A percentile compares a stretch with the other conserved stretches of the same genome.
These are phyloP conservation scores for Aspergillus sp. DNA, from an alignment of 2,329 filamentous ascomycete species.

Conservation along the genomic window DNA sequence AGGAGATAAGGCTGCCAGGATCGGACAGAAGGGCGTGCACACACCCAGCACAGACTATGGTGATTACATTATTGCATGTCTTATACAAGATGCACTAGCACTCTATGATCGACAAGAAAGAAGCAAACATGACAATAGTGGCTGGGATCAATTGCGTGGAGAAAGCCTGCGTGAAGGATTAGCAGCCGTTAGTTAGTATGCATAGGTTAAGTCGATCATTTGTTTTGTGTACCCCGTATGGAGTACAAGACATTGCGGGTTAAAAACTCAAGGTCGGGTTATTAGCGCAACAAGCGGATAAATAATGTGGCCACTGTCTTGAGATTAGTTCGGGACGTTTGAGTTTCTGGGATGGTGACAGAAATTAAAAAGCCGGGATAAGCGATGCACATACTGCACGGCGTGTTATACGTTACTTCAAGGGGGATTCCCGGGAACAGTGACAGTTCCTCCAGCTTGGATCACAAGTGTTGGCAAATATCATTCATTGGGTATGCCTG, in stretches of 20 bases:
- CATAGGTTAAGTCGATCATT: neutral
- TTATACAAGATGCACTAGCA: neutral
- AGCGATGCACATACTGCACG: neutral
- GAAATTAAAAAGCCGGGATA: neutral
- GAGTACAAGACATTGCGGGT: neutral
- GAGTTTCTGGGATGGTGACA: too few species aligned
- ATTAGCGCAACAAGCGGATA: neutral
- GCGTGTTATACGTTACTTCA: too few species aligned
- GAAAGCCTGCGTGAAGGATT: neutral
- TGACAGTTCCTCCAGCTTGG: too few species aligned
- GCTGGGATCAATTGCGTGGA: neutral
- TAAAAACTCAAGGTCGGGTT: neutral
- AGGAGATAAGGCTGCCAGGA: neutral
- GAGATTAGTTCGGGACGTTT: neutral
- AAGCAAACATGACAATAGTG: neutral
- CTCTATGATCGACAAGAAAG: neutral
- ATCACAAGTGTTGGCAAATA: neutral
- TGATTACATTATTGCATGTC: neutral
- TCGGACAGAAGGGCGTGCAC: too few species aligned
- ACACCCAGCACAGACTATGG: too few species aligned
- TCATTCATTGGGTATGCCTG: neutral
- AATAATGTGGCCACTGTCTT: neutral
- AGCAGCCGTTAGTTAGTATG: neutral
- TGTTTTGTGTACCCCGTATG: too few species aligned
- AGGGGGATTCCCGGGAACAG: too few species aligned